Percentiles rank a stretch among this genome's conserved stretches.
Conservation (phyloP, 306 rosid species). For the Castanea sativa region DNA sequence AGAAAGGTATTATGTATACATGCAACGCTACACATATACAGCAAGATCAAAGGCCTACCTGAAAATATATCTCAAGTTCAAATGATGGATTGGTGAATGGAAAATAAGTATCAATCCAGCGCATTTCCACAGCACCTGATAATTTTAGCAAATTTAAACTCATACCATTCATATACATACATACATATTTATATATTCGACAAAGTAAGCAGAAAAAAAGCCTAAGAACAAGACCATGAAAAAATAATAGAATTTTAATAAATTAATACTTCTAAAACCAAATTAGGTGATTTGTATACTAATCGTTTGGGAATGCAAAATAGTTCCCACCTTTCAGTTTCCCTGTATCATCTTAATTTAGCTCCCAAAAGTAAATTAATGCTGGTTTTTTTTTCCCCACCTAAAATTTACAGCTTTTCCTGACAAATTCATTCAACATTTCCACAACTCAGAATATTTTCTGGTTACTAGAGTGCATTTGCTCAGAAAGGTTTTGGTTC, state of each 20-base stretch:
- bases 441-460: not conserved
- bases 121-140: constrained; percentile 92
- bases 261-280: not conserved
- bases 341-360: too few relatives aligned
- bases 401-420: not conserved
- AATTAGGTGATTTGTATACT: not conserved
- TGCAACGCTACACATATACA: not conserved
- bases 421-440: not conserved
- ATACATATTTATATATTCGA: not conserved
- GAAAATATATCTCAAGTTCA: constrained; percentile 90
- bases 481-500: not conserved
- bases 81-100: constrained; percentile 90
- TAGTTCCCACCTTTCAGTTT: not conserved
- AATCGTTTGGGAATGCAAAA: not conserved
- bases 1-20: not conserved
- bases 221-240: not conserved
- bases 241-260: not conserved
- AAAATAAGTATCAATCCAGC: constrained; percentile 96
- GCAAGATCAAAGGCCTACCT: constrained; percentile 46
- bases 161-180: not conserved
- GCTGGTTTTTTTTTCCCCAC: not conserved
- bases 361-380: not conserved
- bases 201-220: not conserved
- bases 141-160: constrained; percentile 15
- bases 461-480: constrained; percentile 1